These are phyloP conservation scores for Triangularia verruculosa DNA, from an alignment of 2,329 filamentous ascomycete species.

Conservation along the genomic window DNA sequence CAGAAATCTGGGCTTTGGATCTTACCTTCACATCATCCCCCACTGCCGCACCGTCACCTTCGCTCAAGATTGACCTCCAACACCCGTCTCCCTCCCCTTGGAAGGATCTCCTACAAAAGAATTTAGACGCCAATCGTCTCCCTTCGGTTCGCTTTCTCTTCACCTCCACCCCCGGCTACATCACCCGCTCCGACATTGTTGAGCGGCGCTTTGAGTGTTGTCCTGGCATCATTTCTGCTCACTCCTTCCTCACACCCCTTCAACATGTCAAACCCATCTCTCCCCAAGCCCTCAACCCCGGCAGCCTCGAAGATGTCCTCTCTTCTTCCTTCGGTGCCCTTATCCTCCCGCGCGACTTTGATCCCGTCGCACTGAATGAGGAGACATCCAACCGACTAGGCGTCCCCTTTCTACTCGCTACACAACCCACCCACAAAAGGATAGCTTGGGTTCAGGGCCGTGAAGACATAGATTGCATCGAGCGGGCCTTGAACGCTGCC, in stretches of 20 bases:
- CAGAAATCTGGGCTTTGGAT: conserved; percentile 1
- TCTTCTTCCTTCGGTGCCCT: conserved; percentile 4
- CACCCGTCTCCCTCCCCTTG: neutral
- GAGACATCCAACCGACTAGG: neutral
- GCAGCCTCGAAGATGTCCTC: neutral
- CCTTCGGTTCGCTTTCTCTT: conserved; percentile 10
- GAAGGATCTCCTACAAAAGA: neutral
- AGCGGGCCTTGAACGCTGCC: conserved; percentile 27
- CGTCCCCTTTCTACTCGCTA: neutral
- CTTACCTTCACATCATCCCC: neutral
- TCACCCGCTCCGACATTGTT: conserved; percentile 14
- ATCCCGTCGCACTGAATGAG: neutral
- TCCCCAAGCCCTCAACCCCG: conserved; percentile 3
- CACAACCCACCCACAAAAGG: neutral
- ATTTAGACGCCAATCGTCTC: neutral
- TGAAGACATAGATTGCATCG: conserved; percentile 15
- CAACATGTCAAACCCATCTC: neutral
- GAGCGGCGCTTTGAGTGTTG: conserved; percentile 12
- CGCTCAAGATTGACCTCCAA: neutral
- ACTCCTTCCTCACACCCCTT: conserved; percentile 14
- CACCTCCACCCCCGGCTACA: conserved; percentile 7
- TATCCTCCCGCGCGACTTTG: neutral
- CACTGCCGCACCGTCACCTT: neutral
- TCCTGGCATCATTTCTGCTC: conserved; percentile 1
- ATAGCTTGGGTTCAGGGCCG: conserved; percentile 22